Conservation (phyloP, 176 grass and related monocot species). For the Dendrocalamus sinicus region DNA sequence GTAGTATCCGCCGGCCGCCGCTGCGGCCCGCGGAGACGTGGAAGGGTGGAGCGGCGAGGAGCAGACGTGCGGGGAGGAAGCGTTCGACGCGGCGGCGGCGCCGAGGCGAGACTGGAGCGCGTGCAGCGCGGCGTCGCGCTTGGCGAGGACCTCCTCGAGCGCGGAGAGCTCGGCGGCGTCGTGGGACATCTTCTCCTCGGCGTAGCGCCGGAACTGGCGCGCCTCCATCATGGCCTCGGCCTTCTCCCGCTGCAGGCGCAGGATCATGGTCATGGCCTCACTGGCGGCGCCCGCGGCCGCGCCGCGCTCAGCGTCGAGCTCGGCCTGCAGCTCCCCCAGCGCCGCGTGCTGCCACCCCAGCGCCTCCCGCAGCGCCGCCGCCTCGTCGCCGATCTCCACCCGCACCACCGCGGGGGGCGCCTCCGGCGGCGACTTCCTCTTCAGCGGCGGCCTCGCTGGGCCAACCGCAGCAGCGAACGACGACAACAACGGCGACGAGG, state of each 20-base stretch:
- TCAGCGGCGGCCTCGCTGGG: not conserved
- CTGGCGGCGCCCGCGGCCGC: conserved; percentile 67
- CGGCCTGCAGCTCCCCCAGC: conserved; percentile 42
- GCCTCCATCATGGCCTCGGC: conserved; percentile 86
- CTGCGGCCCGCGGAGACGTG: conserved; percentile 1
- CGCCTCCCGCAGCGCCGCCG: conserved; percentile 44
- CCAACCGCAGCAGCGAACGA: not conserved
- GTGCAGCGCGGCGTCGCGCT: conserved; percentile 44
- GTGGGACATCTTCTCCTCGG: conserved; percentile 75
- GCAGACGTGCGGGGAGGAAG: conserved; percentile 35
- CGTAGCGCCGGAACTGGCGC: conserved; percentile 71
- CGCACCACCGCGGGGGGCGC: conserved; percentile 39
- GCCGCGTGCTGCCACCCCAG: conserved; percentile 42
- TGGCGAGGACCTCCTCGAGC: conserved; percentile 62
- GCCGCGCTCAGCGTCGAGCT: conserved; percentile 72
- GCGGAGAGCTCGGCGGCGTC: conserved; percentile 63
- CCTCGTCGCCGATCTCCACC: conserved; percentile 54
- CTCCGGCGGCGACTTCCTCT: not conserved
- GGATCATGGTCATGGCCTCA: conserved; percentile 86
- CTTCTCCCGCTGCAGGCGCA: conserved; percentile 82
- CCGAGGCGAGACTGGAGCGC: not conserved
- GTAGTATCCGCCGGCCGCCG: conserved; percentile 24
- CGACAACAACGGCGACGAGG: not conserved
- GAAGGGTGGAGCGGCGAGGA: conserved; percentile 23
- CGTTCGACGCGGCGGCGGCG: not conserved